Evolutionary conservation across 345 rosid genomes (phyloP), one percentile per base, ranked within the genome.

Genomic region (Camelina sativa): DNA sequence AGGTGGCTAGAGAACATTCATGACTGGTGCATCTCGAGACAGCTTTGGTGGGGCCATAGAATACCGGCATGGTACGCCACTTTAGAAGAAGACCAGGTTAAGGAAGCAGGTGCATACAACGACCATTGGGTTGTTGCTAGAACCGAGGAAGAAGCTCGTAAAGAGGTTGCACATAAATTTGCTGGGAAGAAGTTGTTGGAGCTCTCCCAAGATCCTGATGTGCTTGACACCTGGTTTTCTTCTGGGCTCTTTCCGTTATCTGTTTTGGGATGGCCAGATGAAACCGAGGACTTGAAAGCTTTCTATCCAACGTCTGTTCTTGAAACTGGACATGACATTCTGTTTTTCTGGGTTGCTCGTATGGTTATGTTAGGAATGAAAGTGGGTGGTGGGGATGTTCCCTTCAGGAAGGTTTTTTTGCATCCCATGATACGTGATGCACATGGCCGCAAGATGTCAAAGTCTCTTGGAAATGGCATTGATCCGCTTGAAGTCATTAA

Each of bases 351-450:
- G 98, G 98, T 95, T 81, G 99, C 97, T 74, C 89, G 98, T 38
- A 95, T 92, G 99, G 98, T 92, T 72, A 90, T 92, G 97, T 61
- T 87, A 75, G 94, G 99, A 69, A 89, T 89, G 55, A 83, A 82
- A 77, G 79, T 95, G 67, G 91, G 97, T 72, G 97, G 97, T 57
- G 96, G 90, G 57, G 30, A 28, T 28, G 92, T 92, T 61, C 98
- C 99, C 23, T 95, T 95, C 65, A 84, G 85, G 44, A 88, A 94
- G 97, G 93, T 94, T 56, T 95, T 90, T 72, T 82, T 95, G 73
- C 99, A 95, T 83, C 98, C 98, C 32, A 92, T 92, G 97, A 76
- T 95, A 73, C 94, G 99, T 4, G 99, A 92, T 86, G 99, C 99
- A 30, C 97, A 89, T 54, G 99, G 99, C 17, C 91, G 98, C 30